Conservation (phyloP, 2,329 filamentous ascomycete genomes). For the Elsinoe arachidis region DNA sequence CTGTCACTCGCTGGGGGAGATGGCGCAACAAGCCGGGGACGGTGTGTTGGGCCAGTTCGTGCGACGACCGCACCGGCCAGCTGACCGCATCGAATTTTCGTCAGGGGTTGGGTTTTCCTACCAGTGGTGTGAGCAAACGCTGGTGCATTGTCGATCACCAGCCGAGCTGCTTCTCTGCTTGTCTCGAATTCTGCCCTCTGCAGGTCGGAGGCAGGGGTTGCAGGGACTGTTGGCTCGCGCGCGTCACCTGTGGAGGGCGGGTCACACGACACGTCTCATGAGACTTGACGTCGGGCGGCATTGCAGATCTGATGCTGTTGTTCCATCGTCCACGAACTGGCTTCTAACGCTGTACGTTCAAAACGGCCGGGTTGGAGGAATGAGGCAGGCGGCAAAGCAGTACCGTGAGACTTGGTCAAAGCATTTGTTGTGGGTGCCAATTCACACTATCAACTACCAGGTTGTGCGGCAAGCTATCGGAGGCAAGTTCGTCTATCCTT, state of each 20-base stretch:
- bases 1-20: background rate
- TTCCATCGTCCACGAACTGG: background rate
- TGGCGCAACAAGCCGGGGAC: background rate
- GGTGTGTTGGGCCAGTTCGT: background rate
- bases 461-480: background rate
- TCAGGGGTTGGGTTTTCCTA: background rate
- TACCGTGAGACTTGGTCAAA: slow-evolving; percentile 1
- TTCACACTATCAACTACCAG: background rate
- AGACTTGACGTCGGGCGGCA: slow-evolving; percentile 9
- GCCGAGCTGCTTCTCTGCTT: background rate
- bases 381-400: background rate
- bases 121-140: background rate
- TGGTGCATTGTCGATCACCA: slow-evolving; percentile 6
- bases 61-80: slow-evolving; percentile 6
- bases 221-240: background rate
- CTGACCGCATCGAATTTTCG: slow-evolving; percentile 10
- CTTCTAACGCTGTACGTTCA: background rate
- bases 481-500: slow-evolving; percentile 1
- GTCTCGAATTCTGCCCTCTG: slow-evolving; percentile 2
- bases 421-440: background rate
- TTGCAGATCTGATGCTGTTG: background rate
- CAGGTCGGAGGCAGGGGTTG: slow-evolving; percentile 6
- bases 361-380: background rate
- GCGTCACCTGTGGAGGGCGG: background rate
- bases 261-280: background rate